Evolutionary conservation across 345 rosid genomes (phyloP).

Genomic region (Rhizophora apiculata): DNA sequence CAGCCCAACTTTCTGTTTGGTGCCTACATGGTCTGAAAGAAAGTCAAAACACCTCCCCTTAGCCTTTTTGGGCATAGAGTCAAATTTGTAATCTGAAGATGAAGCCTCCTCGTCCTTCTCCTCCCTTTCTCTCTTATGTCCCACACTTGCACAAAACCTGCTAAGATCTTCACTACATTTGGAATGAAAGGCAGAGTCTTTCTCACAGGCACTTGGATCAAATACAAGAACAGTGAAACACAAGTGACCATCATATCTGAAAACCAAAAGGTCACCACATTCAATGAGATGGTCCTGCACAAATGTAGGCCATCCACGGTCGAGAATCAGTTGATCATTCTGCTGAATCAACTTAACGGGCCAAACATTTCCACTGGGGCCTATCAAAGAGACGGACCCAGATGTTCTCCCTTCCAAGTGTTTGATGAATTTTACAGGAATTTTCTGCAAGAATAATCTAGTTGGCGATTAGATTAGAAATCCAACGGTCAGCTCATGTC

Average conservation of each 20-base stretch:
- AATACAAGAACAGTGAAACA: slow-evolving; percentile 54
- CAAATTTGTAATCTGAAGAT: slow-evolving; percentile 20
- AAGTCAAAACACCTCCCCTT: slow-evolving; percentile 20
- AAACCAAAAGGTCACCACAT: slow-evolving; percentile 53
- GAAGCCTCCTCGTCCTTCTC: slow-evolving; percentile 28
- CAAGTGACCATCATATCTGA: slow-evolving; percentile 52
- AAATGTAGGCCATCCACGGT: slow-evolving; percentile 49
- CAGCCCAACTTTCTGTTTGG: slow-evolving; percentile 11
- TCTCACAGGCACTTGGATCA: slow-evolving; percentile 52
- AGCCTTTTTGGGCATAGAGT: slow-evolving; percentile 23
- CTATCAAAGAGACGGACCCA: slow-evolving; percentile 40
- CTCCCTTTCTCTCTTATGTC: slow-evolving; percentile 26
- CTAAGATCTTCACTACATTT: slow-evolving; percentile 38
- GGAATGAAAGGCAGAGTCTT: slow-evolving; percentile 48
- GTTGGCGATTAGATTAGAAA: too few species aligned
- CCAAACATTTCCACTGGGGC: slow-evolving; percentile 60
- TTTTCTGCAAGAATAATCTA: slow-evolving; percentile 33
- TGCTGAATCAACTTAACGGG: slow-evolving; percentile 34
- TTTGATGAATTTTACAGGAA: slow-evolving; percentile 38
- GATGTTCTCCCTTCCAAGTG: slow-evolving; percentile 41
- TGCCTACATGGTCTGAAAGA: slow-evolving; percentile 12
- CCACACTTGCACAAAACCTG: slow-evolving; percentile 6
- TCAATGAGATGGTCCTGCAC: slow-evolving; percentile 45
- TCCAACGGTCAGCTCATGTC: too few species aligned
- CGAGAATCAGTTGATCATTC: slow-evolving; percentile 32